Conservation (phyloP, 495 filamentous ascomycete species). For the Jackrogersella minutella region DNA sequence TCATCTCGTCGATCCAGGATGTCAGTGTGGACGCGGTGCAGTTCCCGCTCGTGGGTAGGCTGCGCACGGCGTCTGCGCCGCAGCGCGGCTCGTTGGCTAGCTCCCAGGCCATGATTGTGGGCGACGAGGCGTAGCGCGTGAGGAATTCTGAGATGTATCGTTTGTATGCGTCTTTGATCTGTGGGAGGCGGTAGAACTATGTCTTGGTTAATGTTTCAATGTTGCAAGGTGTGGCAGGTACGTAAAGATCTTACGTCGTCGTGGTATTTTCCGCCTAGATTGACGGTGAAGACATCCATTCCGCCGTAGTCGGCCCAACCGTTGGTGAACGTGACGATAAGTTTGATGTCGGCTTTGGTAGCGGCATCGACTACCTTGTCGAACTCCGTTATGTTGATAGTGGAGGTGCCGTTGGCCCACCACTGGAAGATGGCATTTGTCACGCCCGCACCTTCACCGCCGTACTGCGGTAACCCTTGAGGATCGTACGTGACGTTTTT, state of each 20-base stretch:
- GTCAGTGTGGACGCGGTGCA: conserved; percentile 66
- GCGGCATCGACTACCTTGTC: conserved; percentile 64
- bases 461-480: conserved; percentile 52
- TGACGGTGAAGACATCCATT: conserved; percentile 66
- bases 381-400: conserved; percentile 68
- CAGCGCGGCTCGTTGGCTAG: conserved; percentile 76
- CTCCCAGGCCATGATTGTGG: conserved; percentile 76
- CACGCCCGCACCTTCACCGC: conserved; percentile 57
- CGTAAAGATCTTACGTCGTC: conserved; percentile 19
- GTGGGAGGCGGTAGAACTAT: conserved; percentile 64
- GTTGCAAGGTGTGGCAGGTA: not conserved
- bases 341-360: conserved; percentile 60
- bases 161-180: conserved; percentile 66
- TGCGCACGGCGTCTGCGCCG: conserved; percentile 54
- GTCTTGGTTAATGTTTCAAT: conserved; percentile 40
- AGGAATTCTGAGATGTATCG: conserved; percentile 71
- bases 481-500: conserved; percentile 63
- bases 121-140: conserved; percentile 61
- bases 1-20: conserved; percentile 67
- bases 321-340: conserved; percentile 67
- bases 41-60: conserved; percentile 37
- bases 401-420: conserved; percentile 54
- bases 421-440: conserved; percentile 60
- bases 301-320: conserved; percentile 72
- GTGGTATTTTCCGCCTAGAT: conserved; percentile 60